A percentile compares a stretch with the other conserved stretches of the same genome.
These are phyloP conservation scores for Pseudohyphozyma bogoriensis DNA, from an alignment of 768 basidiomycete species.

Conservation along the genomic window DNA sequence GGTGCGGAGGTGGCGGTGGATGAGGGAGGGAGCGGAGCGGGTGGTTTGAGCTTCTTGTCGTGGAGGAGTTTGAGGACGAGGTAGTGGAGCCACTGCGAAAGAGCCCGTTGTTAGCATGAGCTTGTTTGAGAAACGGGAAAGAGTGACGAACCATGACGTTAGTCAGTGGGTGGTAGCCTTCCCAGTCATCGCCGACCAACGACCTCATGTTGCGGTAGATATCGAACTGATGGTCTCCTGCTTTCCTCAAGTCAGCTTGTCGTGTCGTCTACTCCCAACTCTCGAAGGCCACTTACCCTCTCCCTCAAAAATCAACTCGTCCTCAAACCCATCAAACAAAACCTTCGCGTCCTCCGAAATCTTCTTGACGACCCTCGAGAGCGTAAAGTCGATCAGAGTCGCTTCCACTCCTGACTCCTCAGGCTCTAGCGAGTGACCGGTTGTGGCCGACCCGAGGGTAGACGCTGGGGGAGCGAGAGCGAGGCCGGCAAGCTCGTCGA, in stretches of 20 bases:
- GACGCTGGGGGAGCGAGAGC: slow-evolving; percentile 12
- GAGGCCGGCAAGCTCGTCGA: slow-evolving; percentile 38
- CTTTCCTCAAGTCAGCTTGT: background rate
- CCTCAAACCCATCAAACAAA: slow-evolving; percentile 54
- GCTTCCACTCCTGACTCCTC: slow-evolving; percentile 55
- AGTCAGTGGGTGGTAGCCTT: slow-evolving; percentile 63
- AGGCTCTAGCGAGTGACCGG: too few species aligned
- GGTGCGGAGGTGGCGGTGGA: background rate
- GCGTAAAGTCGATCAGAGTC: slow-evolving; percentile 87
- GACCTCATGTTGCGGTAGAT: slow-evolving; percentile 79
- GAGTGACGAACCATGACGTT: slow-evolving; percentile 71
- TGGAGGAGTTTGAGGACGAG: slow-evolving; percentile 61
- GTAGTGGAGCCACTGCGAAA: slow-evolving; percentile 93
- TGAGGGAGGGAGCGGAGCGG: background rate
- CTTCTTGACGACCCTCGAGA: slow-evolving; percentile 63
- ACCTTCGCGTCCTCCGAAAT: slow-evolving; percentile 50
- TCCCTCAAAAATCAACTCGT: slow-evolving; percentile 83
- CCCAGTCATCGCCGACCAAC: slow-evolving; percentile 57
- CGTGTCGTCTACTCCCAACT: background rate
- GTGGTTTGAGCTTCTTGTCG: slow-evolving; percentile 57
- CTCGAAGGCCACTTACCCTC: slow-evolving; percentile 48
- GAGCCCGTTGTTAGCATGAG: background rate
- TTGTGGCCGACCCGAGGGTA: too few species aligned
- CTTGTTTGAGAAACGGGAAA: background rate
- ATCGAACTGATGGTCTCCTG: slow-evolving; percentile 89